Evolutionary conservation across 2,329 filamentous ascomycete genomes (phyloP), one percentile per base, ranked within the genome.

Genomic region (Neurospora crassa): DNA sequence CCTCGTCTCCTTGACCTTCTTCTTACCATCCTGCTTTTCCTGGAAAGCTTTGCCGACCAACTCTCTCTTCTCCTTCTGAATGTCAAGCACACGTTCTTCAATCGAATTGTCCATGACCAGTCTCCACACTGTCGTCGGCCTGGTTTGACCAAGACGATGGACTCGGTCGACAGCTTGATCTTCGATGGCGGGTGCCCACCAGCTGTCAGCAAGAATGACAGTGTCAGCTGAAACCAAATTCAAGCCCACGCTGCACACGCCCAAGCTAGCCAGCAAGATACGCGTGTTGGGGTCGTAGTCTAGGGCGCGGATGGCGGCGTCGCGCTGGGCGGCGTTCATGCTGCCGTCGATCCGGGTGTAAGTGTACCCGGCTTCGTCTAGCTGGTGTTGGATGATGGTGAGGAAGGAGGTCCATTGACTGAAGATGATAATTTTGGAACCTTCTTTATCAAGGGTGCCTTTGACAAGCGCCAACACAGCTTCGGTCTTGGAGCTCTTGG

Each of bases 181-280:
- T 80, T 97, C 94, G 70, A 97, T 96, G 0, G 93, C 93, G 0
- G 94, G 94, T 1, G 94, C 93, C 92, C 94, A 97, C 94, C 86
- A 97, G 72, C 88, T 92, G 79, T 97, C 94, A 0, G 89, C 88
- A 24, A 97, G 84, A 67, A 97, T 89, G 72, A 96, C 92, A 7
- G 94, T 94, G 76, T 96, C 93, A 0, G 94, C 94, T 0, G 92
- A 90, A 0, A 94, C 92, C 14, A 97, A 87, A 76, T 97, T 97
- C 67, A 97, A 84, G 0, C 94, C 94, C 1, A 97, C 93, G 69
- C 90, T 92, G 80, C 92, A 95, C 7, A 96, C 94, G 8, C 89
- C 88, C 59, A 97, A 83, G 77, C 91, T 94, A 2, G 94, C 94
- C 2, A 97, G 89, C 83, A 97, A 86, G 75, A 97, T 87, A 0